A percentile compares a stretch with the other conserved stretches of the same genome.
phyloP scores from a whole-genome alignment of 1,139 yeast genomes.

The Arxiozyma slooffiae region DNA sequence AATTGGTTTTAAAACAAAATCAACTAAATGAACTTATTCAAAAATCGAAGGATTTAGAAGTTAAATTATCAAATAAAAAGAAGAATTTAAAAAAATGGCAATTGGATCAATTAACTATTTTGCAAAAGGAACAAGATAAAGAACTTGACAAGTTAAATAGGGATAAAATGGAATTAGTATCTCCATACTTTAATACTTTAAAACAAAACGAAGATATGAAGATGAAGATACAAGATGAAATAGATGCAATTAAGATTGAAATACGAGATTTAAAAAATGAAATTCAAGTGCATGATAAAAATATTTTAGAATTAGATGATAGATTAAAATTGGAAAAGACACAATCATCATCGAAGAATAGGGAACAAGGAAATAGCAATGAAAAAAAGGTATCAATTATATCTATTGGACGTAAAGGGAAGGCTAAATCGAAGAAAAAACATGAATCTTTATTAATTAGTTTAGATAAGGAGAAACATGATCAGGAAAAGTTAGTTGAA shows the following conservation, averaged over 20 bases:
- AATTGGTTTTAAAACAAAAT: background rate
- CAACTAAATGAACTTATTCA: background rate
- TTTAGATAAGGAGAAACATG: background rate
- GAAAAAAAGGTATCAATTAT: constrained; percentile 1
- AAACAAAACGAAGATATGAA: background rate
- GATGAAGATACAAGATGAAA: constrained; percentile 1
- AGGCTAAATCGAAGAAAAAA: background rate
- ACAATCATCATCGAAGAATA: background rate
- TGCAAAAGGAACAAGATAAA: background rate
- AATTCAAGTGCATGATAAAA: constrained; percentile 3
- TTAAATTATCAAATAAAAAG: background rate
- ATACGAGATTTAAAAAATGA: constrained; percentile 2
- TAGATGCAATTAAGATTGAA: background rate
- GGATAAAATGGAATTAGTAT: constrained; percentile 2
- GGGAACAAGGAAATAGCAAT: background rate
- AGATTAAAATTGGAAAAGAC: constrained; percentile 3
- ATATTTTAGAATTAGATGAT: constrained; percentile 1
- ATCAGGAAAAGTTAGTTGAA: constrained; percentile 2
- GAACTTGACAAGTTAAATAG: constrained; percentile 2
- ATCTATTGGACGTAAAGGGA: background rate
- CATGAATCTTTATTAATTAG: background rate
- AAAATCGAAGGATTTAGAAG: background rate
- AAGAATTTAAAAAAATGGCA: background rate
- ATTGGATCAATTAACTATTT: background rate
- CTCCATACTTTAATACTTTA: constrained; percentile 4